phyloP scores from a whole-genome alignment of 169 alveolate genomes.

The Theileria luwenshuni region DNA sequence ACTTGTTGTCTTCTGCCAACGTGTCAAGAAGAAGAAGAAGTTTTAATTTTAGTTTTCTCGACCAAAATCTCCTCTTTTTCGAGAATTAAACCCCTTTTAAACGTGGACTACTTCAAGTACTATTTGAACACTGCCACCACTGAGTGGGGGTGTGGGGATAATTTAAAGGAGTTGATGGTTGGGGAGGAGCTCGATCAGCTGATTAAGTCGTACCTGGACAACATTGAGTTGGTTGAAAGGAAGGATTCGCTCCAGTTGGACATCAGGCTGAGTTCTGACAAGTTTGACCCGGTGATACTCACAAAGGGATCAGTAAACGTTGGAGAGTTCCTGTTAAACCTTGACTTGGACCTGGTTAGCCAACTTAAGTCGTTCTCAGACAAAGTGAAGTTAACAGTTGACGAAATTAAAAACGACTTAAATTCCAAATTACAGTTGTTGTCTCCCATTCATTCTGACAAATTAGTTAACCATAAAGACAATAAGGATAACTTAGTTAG shows the following conservation, averaged over 20 bases:
- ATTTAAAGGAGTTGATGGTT: neutral
- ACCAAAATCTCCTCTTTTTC: slow-evolving; percentile 16
- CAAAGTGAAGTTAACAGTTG: neutral
- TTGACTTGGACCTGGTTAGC: slow-evolving; percentile 2
- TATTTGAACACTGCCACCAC: neutral
- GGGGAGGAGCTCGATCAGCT: neutral
- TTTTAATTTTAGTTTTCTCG: slow-evolving; percentile 2
- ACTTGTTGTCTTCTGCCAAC: slow-evolving; percentile 22
- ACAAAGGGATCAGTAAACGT: slow-evolving; percentile 7
- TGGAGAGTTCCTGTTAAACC: slow-evolving; percentile 13
- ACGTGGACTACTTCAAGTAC: neutral
- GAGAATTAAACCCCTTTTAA: slow-evolving; percentile 13
- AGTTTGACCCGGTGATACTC: neutral
- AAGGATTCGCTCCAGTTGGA: neutral
- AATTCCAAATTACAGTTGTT: no score
- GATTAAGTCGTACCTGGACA: neutral
- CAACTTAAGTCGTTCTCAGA: neutral
- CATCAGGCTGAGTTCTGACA: neutral
- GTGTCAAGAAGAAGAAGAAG: slow-evolving; percentile 11
- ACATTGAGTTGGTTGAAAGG: neutral
- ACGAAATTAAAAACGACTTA: no score
- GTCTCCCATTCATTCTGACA: no score
- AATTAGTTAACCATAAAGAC: no score
- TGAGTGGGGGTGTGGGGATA: neutral
- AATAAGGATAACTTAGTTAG: neutral